Percentiles rank a stretch among this genome's conserved stretches.
Conservation (phyloP, 2,329 filamentous ascomycete species). For the Diaporthe batatas region DNA sequence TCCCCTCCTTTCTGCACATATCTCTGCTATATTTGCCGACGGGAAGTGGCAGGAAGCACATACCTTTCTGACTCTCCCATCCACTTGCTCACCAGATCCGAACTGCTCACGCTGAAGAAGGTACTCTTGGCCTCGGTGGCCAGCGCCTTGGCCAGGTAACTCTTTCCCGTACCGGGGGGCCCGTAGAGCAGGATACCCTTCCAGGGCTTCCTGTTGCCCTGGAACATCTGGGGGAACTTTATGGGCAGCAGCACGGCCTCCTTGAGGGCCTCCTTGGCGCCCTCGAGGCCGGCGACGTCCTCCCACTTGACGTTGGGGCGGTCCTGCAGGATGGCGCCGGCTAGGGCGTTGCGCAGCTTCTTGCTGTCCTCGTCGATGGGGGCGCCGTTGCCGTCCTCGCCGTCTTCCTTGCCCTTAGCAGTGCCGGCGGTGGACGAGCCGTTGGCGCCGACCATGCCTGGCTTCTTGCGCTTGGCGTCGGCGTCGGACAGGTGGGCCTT, state of each 20-base stretch:
- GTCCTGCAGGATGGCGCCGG: constrained; percentile 93
- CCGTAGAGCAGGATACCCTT: constrained; percentile 97
- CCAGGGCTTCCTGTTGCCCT: constrained; percentile 96
- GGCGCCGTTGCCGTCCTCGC: constrained; percentile 71
- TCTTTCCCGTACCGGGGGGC: constrained; percentile 96
- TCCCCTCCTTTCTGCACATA: too few species aligned
- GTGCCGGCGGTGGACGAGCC: constrained; percentile 74
- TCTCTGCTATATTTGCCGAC: background rate
- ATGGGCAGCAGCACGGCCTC: constrained; percentile 98
- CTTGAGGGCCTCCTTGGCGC: constrained; percentile 95
- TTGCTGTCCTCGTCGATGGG: constrained; percentile 89
- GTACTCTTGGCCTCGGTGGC: constrained; percentile 99
- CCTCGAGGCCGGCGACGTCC: constrained; percentile 94
- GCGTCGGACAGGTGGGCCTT: constrained; percentile 88
- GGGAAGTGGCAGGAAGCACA: constrained; percentile 23
- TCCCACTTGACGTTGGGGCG: constrained; percentile 98
- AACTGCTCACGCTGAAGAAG: constrained; percentile 98
- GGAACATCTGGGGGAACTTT: constrained; percentile 97
- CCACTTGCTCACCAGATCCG: constrained; percentile 98
- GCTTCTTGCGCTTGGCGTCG: constrained; percentile 78
- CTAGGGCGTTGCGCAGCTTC: constrained; percentile 91
- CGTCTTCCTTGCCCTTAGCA: constrained; percentile 69
- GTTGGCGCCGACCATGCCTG: constrained; percentile 79
- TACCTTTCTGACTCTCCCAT: constrained; percentile 99
- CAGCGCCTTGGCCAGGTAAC: constrained; percentile 96